Evolutionary conservation across 1,139 yeast genomes (phyloP).

Genomic region (Debaryomyces sp.): DNA sequence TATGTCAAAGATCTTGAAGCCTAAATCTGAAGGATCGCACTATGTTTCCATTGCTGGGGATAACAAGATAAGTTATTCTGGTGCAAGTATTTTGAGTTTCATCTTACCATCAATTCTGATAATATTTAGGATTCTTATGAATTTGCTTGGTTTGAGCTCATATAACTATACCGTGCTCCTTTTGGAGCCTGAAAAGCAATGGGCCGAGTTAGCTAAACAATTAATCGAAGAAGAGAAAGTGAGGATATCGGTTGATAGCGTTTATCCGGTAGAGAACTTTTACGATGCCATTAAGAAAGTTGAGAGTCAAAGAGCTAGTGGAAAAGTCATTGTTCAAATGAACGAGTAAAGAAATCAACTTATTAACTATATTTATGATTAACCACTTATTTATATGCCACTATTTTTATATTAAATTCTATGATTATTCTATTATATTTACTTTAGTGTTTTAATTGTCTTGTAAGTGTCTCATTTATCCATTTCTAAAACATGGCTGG

Average conservation of each 20-base stretch:
- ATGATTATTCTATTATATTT: too few relatives aligned
- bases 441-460: too few relatives aligned
- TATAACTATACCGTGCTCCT: conserved; percentile 14
- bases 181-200: conserved; percentile 10
- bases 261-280: conserved; percentile 50
- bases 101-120: too few relatives aligned
- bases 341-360: too few relatives aligned
- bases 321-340: conserved; percentile 3
- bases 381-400: too few relatives aligned
- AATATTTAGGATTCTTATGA: too few relatives aligned
- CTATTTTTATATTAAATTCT: too few relatives aligned
- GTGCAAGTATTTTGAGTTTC: too few relatives aligned
- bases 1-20: conserved; percentile 36
- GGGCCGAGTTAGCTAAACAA: conserved; percentile 20
- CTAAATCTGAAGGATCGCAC: conserved; percentile 31
- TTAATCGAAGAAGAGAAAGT: conserved; percentile 45
- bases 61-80: background rate
- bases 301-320: too few relatives aligned
- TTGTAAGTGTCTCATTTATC: too few relatives aligned
- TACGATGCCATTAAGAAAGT: conserved; percentile 48
- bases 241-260: conserved; percentile 54
- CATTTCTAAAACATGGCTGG: too few relatives aligned
- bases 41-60: conserved; percentile 58
- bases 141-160: background rate
- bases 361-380: too few relatives aligned